A percentile compares a stretch with the other conserved stretches of the same genome.
phyloP scores from a whole-genome alignment of 495 filamentous ascomycete species.

The Penicillium psychrofluorescens region DNA sequence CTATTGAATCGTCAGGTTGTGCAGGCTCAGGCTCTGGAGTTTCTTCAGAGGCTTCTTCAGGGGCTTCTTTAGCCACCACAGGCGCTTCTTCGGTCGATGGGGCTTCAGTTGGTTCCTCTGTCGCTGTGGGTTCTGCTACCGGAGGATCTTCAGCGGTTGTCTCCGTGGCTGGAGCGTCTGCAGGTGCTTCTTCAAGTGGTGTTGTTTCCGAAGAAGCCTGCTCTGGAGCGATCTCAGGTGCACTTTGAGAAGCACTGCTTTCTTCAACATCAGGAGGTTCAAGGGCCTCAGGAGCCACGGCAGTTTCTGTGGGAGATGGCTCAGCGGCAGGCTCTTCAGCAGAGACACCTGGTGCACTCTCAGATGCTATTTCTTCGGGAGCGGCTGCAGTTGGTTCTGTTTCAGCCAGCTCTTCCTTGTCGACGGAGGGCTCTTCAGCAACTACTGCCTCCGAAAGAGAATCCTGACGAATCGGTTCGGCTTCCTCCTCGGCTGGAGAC shows the following conservation, averaged over 20 bases:
- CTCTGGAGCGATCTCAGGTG: conserved; percentile 1
- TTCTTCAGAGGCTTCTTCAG: conserved; percentile 1
- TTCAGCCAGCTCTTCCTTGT: conserved; percentile 2
- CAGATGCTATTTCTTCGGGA: conserved; percentile 1
- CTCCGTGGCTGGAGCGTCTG: conserved; percentile 1
- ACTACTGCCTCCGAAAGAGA: conserved; percentile 1
- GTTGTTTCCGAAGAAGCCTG: conserved; percentile 2
- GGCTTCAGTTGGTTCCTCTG: conserved; percentile 4
- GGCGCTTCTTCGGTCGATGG: conserved; percentile 1
- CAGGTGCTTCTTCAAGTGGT: conserved; percentile 4
- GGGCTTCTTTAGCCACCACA: conserved; percentile 5
- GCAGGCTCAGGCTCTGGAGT: background rate
- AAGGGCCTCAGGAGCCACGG: background rate
- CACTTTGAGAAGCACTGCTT: conserved; percentile 1
- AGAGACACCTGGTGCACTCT: background rate
- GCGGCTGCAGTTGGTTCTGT: conserved; percentile 3
- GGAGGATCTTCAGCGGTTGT: conserved; percentile 3
- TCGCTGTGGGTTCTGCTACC: conserved; percentile 4
- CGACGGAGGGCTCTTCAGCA: background rate
- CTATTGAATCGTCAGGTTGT: background rate
- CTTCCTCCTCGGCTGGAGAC: conserved; percentile 15
- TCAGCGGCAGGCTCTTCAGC: conserved; percentile 8
- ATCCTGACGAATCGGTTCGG: background rate
- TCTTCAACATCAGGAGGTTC: conserved; percentile 5
- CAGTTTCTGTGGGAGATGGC: conserved; percentile 5